Evolutionary conservation across 805 yeast genomes (phyloP), one percentile per base, ranked within the genome.

Genomic region (Lipomyces kockii): DNA sequence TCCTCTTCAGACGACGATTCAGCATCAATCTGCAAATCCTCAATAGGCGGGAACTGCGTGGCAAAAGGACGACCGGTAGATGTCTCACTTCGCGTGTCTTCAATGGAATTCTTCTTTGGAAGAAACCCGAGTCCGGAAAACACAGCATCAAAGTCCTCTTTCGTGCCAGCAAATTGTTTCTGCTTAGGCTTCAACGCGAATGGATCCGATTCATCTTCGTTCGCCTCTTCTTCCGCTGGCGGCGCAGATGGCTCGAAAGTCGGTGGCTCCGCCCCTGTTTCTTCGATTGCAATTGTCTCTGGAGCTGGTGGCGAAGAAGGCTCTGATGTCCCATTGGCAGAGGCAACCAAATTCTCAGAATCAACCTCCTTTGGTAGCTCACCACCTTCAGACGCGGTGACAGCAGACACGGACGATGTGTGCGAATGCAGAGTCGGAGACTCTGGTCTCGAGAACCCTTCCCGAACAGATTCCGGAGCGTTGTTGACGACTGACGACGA

Each of bases 401-500:
- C 70, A 9, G 74, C 37, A 72, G 76, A 53, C 29, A 57, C 52
- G 32, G 76, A 69, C 53, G 72, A 71, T 25, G 76, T 72, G 12
- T 75, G 72, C 20, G 80, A 80, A 12, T 77, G 78, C 61, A 72
- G 75, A 43, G 67, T 76, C n/a, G 80, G 82, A 4, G 84, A 80
- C 53, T 79, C 80, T 5, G 83, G 80, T 22, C 80, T 77, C 7
- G 84, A 78, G 20, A 76, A 76, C 67, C 85, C 87, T 17, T 82
- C 77, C 68, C 97, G 87, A 7, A 92, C 97, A 27, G 97, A 90
- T 78, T 87, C 86, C 0, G 98, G 93, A 1, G 98, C 92, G 77
- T 94, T 92, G 79, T 93, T 93, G 74, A 90, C 94, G 43, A 92
- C 96, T 56, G 97, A 90, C 0, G 97, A 92, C 0, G 97, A 90